A percentile compares a stretch with the other conserved stretches of the same genome.
Conservation (phyloP, 2,329 filamentous ascomycete genomes). For the Trichoderma sp. region DNA sequence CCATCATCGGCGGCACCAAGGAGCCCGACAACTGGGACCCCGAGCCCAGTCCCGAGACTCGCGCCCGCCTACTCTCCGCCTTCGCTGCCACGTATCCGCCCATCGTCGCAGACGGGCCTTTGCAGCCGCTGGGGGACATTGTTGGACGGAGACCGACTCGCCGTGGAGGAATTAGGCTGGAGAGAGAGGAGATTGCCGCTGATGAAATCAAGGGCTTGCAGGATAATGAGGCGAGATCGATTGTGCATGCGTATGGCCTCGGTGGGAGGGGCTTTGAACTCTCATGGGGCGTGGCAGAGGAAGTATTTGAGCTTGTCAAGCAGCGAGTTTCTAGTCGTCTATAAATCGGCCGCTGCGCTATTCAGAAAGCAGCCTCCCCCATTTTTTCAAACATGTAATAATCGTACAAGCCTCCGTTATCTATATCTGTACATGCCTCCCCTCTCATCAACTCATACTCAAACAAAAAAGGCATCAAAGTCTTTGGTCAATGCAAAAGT, state of each 20-base stretch:
- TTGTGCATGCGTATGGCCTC: conserved; percentile 58
- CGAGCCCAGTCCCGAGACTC: conserved; percentile 48
- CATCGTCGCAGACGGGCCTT: conserved; percentile 34
- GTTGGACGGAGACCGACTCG: conserved; percentile 50
- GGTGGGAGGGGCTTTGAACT: conserved; percentile 59
- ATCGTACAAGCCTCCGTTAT: conserved; percentile 9
- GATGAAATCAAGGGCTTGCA: conserved; percentile 1
- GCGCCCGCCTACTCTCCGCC: conserved; percentile 42
- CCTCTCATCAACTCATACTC: background rate
- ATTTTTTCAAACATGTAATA: background rate
- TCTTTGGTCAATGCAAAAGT: background rate
- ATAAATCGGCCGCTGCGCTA: background rate
- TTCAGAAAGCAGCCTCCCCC: background rate
- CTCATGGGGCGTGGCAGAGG: conserved; percentile 57
- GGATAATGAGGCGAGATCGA: conserved; percentile 17
- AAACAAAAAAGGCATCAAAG: background rate
- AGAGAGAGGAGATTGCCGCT: conserved; percentile 26
- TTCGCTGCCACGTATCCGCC: conserved; percentile 40
- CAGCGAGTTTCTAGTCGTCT: conserved; percentile 21
- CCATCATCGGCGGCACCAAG: conserved; percentile 67
- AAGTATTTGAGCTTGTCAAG: conserved; percentile 21
- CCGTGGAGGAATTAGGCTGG: conserved; percentile 48
- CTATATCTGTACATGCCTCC: conserved; percentile 11
- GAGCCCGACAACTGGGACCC: conserved; percentile 58
- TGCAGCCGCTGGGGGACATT: conserved; percentile 36